Percentiles rank a stretch among this genome's conserved stretches.
These are phyloP conservation scores for Pestalotiopsis sp. DNA, from an alignment of 2,329 filamentous ascomycete genomes.

Conservation along the genomic window DNA sequence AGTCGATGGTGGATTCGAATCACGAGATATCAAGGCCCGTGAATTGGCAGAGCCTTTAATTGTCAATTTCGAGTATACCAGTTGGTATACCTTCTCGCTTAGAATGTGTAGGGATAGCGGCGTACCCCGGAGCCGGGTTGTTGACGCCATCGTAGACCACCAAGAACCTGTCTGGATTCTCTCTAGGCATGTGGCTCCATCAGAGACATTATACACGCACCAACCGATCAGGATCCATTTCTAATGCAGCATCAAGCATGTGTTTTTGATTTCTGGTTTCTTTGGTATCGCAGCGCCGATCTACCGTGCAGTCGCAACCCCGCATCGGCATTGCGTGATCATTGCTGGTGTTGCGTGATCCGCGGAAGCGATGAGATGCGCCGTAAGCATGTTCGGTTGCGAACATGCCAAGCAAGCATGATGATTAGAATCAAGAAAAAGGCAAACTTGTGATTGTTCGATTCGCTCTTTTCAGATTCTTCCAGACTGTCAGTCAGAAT, in stretches of 20 bases:
- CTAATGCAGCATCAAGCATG: neutral
- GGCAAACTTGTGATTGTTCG: neutral
- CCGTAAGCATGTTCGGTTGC: neutral
- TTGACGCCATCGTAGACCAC: neutral
- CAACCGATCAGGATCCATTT: neutral
- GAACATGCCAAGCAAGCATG: neutral
- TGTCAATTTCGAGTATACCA: neutral
- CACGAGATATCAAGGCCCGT: neutral
- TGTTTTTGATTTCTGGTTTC: neutral
- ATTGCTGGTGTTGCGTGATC: slow-evolving; percentile 8
- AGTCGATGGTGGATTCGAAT: neutral
- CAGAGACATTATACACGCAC: neutral
- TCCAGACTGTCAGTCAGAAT: neutral
- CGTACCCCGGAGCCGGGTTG: neutral
- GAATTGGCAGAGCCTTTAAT: neutral
- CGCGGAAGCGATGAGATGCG: neutral
- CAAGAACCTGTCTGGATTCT: neutral
- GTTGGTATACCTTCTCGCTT: neutral
- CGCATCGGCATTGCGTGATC: slow-evolving; percentile 11
- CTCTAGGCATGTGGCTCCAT: neutral
- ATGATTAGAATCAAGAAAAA: neutral
- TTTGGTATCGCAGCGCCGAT: neutral
- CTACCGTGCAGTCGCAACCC: slow-evolving; percentile 3
- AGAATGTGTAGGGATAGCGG: neutral
- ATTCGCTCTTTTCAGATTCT: neutral